Conservation (phyloP, 148 eudicot genomes). For the Gaultheria prostrata region DNA sequence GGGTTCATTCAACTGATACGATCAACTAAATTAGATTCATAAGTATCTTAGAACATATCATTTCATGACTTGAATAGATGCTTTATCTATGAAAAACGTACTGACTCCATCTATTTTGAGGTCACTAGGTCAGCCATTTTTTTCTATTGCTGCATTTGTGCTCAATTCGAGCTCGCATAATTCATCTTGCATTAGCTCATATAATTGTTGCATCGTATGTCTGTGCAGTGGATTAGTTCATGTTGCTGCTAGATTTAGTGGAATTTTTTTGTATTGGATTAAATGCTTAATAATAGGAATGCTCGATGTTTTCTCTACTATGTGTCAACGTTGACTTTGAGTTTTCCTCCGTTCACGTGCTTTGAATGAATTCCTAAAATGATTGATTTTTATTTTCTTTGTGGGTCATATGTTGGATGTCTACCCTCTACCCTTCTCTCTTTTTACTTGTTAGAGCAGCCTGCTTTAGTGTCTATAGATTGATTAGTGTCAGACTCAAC, state of each 20-base stretch:
- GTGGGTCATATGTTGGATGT: background rate
- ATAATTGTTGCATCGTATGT: background rate
- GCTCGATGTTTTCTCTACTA: background rate
- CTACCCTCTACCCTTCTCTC: background rate
- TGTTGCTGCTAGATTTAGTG: background rate
- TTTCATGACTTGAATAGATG: background rate
- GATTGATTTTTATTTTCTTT: background rate
- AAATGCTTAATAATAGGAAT: background rate
- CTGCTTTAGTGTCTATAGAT: background rate
- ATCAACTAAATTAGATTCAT: background rate
- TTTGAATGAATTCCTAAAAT: no score
- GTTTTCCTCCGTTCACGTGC: background rate
- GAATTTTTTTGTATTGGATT: background rate
- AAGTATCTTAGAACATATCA: no score
- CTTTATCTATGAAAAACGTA: background rate
- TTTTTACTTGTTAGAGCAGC: background rate
- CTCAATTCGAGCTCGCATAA: background rate
- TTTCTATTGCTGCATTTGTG: background rate
- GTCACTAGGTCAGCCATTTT: background rate
- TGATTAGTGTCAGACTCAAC: background rate
- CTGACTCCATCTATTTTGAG: background rate
- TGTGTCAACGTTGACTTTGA: background rate
- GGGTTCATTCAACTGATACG: slow-evolving; percentile 24
- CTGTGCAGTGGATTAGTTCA: background rate
- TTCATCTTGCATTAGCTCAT: background rate